Base-by-base conservation (phyloP, 345 rosid genomes). In the Eutrema heterophyllum region DNA sequence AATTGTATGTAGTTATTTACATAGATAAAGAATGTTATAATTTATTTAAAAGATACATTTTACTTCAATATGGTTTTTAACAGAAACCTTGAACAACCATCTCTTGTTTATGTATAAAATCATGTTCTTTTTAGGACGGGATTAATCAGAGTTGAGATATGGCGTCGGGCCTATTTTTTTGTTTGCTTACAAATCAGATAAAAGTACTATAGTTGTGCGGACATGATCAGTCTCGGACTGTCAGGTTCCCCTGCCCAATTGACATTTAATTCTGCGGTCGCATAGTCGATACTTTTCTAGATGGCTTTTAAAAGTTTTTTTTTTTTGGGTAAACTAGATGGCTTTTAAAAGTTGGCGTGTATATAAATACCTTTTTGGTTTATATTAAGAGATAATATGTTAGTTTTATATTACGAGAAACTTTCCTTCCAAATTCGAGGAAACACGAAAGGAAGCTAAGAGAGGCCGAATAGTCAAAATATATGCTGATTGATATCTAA, bases 401-500 rank as follows among this genome's bases (percentile, higher is more conserved):
- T 45, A 7, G 68, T 30, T 64, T 16, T 46, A 16, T 62, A 14
- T 40, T n/a, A 1, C n/a, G 5, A 67, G 56, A 69, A 72, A 41
- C 5, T 53, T 67, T 56, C 78, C 35, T 65, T 9, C 21, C 13
- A 46, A 56, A 11, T 67, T 67, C 72, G 67, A 39, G 60, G 72
- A 74, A 66, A 49, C 9, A 2, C 27, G 33, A 29, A 13, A 21
- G 52, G 72, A 74, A 67, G 5, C 52, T 66, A 49, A 38, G 60
- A 30, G 27, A 13, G 72, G 61, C 52, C 61, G n/a, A 74, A 57
- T 49, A 67, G 78, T 74, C 78, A 74, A 74, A 74, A 45, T 16
- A 74, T 57, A 5, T 46, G 59, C 46, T 73, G 71, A 56, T 66
- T 73, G 71, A 64, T 55, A 45, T 72, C 14, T 64, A 64, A 32